A percentile compares a stretch with the other conserved stretches of the same genome.
These are phyloP conservation scores for Fusarium pseudograminearum DNA, from an alignment of 2,329 filamentous ascomycete genomes.

Conservation along the genomic window DNA sequence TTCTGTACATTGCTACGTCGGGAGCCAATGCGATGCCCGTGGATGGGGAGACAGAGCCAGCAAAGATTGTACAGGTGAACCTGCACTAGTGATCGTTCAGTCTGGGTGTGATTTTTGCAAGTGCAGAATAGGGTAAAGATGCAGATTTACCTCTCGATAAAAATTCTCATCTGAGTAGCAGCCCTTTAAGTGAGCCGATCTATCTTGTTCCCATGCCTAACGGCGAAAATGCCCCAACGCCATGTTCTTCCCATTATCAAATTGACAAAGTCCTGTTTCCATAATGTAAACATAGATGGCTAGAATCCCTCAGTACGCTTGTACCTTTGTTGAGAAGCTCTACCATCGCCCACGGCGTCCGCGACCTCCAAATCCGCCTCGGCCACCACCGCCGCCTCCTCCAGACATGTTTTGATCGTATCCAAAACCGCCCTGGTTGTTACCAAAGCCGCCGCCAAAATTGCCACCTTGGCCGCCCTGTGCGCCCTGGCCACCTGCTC, in stretches of 20 bases:
- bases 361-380: slow-evolving; percentile 51
- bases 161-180: slow-evolving; percentile 12
- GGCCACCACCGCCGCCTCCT: slow-evolving; percentile 51
- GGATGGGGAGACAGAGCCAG: slow-evolving; percentile 39
- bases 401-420: slow-evolving; percentile 63
- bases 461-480: slow-evolving; percentile 65
- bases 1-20: slow-evolving; percentile 35
- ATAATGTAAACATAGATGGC: neutral
- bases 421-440: slow-evolving; percentile 64
- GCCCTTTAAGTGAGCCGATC: slow-evolving; percentile 32
- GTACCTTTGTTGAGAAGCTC: neutral
- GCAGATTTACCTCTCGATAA: slow-evolving; percentile 9
- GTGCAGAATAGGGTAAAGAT: slow-evolving; percentile 9
- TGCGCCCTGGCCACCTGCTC: slow-evolving; percentile 54
- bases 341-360: slow-evolving; percentile 47
- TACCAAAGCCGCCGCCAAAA: slow-evolving; percentile 66
- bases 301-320: neutral
- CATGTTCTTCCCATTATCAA: slow-evolving; percentile 43
- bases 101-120: neutral
- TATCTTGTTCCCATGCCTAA: slow-evolving; percentile 43
- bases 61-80: slow-evolving; percentile 34
- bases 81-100: slow-evolving; percentile 1
- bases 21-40: slow-evolving; percentile 30
- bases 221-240: slow-evolving; percentile 43
- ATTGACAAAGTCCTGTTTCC: slow-evolving; percentile 31